Base-by-base conservation (phyloP, 805 yeast species). In the Ogataea methanolica region DNA sequence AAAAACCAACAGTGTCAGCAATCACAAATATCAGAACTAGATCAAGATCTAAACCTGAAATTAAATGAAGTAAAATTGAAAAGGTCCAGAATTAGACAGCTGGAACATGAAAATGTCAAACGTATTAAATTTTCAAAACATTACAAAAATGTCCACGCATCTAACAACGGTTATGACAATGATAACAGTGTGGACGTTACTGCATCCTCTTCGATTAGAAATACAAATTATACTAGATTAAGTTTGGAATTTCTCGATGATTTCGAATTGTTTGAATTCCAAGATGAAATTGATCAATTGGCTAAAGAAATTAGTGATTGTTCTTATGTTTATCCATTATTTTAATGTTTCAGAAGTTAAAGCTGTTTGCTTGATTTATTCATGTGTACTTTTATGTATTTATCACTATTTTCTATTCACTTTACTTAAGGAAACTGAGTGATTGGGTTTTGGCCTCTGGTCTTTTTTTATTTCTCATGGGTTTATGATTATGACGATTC, bases 211-310 rank as follows among this genome's bases (percentile, higher is more conserved):
- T 40, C 14, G 1, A 17, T 9, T 3, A 19, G 12, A 40, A 17
- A 15, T 21, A 16, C 8, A 12, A 15, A 21, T 17, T 7, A 40
- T 9, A 31, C 2, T 26, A 26, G 11, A 11, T 26, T 26, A 26
- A 26, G 31, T 26, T 26, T 26, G 31, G 31, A 26, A 6, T 26
- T 9, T 26, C 43, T 55, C 19, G 60, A 58, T 49, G 63, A 59
- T 26, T 55, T 50, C 29, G 63, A 59, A 44, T 49, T 59, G 31
- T 49, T 50, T 43, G 48, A 50, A 31, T 51, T 50, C 46, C 44
- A 41, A 16, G 57, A 56, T 38, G 61, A 59, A 39, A 51, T 52
- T 6, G 45, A 39, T 26, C 53, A 49, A 34, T 46, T 59, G 26
- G 48, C 45, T 15, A 46, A 53, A 14, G 63, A 59, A 40, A 45